These are phyloP conservation scores for Cladosporium sp. DNA, from an alignment of 2,329 filamentous ascomycete genomes.

Conservation along the genomic window DNA sequence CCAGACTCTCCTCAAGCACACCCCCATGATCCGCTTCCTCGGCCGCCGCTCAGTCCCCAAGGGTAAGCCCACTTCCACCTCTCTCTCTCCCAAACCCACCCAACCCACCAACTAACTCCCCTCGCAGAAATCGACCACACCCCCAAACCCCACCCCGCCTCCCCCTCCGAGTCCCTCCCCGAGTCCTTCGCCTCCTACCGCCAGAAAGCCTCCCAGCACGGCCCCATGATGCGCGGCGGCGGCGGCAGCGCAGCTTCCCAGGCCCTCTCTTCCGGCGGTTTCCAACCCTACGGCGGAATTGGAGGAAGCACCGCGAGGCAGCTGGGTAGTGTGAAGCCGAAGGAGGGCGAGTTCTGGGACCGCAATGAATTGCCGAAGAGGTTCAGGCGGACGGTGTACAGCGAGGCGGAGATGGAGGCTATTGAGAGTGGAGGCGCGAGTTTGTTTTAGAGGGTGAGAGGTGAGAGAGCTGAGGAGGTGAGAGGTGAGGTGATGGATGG, in stretches of 20 bases:
- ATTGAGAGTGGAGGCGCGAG: conserved; percentile 90
- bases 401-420: conserved; percentile 85
- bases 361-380: conserved; percentile 80
- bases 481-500: not conserved
- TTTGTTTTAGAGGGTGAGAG: conserved; percentile 22
- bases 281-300: conserved; percentile 39
- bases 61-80: conserved; percentile 35
- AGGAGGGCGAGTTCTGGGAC: conserved; percentile 80
- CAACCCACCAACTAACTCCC: conserved; percentile 7
- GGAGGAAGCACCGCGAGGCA: conserved; percentile 67
- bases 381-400: conserved; percentile 76
- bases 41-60: conserved; percentile 49
- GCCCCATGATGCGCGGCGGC: conserved; percentile 55
- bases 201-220: conserved; percentile 75
- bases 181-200: conserved; percentile 74
- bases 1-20: conserved; percentile 47
- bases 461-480: not conserved
- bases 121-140: conserved; percentile 66
- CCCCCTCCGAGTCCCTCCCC: conserved; percentile 65
- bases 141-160: conserved; percentile 71
- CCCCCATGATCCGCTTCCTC: conserved; percentile 54
- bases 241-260: conserved; percentile 18
- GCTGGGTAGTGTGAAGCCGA: conserved; percentile 71
- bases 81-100: too few relatives aligned
- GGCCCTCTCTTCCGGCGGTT: conserved; percentile 18